These are phyloP conservation scores for Paramecium primaurelia DNA, from an alignment of 73 alveolate genomes.

Conservation along the genomic window DNA sequence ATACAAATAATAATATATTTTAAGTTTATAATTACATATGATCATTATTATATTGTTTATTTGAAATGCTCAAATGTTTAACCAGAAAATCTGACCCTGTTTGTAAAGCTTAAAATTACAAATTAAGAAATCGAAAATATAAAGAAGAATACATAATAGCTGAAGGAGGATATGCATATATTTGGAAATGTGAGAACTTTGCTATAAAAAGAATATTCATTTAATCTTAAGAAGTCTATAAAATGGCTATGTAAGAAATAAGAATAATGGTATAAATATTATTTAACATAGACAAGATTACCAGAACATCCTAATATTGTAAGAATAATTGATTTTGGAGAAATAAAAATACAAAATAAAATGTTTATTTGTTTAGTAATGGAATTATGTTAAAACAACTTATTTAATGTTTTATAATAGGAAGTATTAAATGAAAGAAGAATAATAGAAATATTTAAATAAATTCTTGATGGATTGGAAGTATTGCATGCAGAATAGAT, in stretches of 20 bases:
- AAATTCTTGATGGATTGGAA: constrained; percentile 72
- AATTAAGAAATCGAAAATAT: neutral
- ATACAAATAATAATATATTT: no score
- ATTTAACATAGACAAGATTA: neutral
- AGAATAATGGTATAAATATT: neutral
- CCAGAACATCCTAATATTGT: constrained; percentile 59
- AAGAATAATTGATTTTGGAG: neutral
- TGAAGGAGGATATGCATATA: neutral
- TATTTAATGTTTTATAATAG: neutral
- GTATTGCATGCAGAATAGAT: constrained; percentile 77
- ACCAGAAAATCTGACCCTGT: neutral
- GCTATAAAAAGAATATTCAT: neutral
- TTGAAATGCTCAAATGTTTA: neutral
- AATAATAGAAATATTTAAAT: neutral
- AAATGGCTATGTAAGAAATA: neutral
- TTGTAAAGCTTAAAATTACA: neutral
- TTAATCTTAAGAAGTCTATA: neutral
- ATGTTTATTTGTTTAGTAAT: neutral
- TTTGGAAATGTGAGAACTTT: neutral
- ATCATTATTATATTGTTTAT: neutral
- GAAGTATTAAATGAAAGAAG: constrained; percentile 20
- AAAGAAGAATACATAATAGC: neutral
- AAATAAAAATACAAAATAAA: neutral
- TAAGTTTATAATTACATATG: no score
- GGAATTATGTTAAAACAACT: constrained; percentile 41